These are phyloP conservation scores for Zygoascus flipseniorum DNA, from an alignment of 805 yeast genomes.

Conservation along the genomic window DNA sequence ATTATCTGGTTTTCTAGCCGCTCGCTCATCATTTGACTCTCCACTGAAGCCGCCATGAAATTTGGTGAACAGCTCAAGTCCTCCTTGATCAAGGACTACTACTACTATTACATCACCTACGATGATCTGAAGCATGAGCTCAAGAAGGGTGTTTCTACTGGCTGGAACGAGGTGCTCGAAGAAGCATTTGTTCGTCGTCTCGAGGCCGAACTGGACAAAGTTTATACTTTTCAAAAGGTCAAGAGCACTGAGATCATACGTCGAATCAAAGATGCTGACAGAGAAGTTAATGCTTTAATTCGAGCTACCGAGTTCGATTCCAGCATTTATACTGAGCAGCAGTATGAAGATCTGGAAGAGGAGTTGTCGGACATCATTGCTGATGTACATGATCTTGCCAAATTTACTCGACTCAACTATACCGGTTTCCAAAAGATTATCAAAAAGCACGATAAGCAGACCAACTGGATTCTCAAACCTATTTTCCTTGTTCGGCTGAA, in stretches of 20 bases:
- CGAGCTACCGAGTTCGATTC: conserved; percentile 40
- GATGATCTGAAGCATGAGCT: conserved; percentile 82
- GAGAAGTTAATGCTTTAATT: conserved; percentile 59
- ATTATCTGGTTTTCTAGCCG: no score
- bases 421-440: conserved; percentile 96
- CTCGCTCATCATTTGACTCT: no score
- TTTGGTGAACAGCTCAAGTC: conserved; percentile 90
- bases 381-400: conserved; percentile 94
- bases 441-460: conserved; percentile 91
- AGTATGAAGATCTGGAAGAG: conserved; percentile 65
- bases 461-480: conserved; percentile 74
- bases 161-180: conserved; percentile 77
- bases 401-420: conserved; percentile 86
- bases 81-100: conserved; percentile 82
- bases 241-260: conserved; percentile 80
- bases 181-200: conserved; percentile 67
- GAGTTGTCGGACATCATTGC: conserved; percentile 84
- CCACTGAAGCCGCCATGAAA: conserved; percentile 48
- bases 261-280: conserved; percentile 75
- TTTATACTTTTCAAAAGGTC: conserved; percentile 81
- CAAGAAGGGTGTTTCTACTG: conserved; percentile 44
- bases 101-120: conserved; percentile 83
- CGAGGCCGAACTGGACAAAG: conserved; percentile 86
- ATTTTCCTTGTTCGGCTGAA: conserved; percentile 89
- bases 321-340: conserved; percentile 50